Evolutionary conservation across 163 green algal genomes (phyloP).

Genomic region (Scenedesmus sp.): DNA sequence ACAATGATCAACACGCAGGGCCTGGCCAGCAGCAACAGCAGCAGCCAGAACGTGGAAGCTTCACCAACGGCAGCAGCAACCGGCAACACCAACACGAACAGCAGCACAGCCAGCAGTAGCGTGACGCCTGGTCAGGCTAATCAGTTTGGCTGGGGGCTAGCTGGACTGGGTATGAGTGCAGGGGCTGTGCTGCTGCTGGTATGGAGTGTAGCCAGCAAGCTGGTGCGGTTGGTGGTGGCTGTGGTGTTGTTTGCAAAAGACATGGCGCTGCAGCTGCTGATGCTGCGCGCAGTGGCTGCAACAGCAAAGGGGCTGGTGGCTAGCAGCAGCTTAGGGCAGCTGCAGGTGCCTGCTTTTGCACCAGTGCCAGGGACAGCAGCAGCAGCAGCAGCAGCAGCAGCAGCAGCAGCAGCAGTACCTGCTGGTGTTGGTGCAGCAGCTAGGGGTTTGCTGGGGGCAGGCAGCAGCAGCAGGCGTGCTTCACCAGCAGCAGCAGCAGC

Average conservation of each 20-base stretch:
- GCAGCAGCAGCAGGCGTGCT: background rate
- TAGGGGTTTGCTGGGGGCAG: background rate
- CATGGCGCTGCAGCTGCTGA: background rate
- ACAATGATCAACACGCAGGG: background rate
- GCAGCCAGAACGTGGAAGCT: background rate
- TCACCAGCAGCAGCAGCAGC: background rate
- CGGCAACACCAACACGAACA: conserved; percentile 7
- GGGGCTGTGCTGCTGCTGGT: background rate
- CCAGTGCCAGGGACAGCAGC: background rate
- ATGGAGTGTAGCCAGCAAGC: background rate
- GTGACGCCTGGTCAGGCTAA: background rate
- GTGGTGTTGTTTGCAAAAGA: conserved; percentile 2
- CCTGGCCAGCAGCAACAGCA: background rate
- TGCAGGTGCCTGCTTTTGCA: background rate
- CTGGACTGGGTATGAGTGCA: background rate
- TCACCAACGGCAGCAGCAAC: background rate
- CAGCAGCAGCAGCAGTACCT: background rate
- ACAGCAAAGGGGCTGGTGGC: background rate
- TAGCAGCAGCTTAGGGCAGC: background rate
- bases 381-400: background rate
- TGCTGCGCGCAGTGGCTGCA: background rate
- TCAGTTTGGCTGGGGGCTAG: background rate
- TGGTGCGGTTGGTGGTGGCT: background rate
- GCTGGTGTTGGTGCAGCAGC: background rate
- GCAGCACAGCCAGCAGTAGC: background rate